Percentiles rank a stretch among this genome's conserved stretches.
Conservation (phyloP, 139 green algal species). For the Coelastrella sp. region DNA sequence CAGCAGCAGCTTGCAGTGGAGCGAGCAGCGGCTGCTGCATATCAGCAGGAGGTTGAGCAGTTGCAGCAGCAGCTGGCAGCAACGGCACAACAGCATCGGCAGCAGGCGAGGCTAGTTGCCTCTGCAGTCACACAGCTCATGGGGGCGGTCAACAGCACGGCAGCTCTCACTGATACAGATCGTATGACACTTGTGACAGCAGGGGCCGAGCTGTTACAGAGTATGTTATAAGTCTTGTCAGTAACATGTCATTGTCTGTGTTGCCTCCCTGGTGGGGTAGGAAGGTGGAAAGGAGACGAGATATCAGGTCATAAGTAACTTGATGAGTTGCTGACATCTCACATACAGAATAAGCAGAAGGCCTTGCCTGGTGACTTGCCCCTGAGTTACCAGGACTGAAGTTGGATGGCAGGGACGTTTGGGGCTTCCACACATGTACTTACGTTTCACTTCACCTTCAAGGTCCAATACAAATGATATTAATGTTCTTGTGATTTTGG, state of each 20-base stretch:
- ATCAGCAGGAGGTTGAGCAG: background rate
- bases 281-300: no score
- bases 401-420: no score
- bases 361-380: no score
- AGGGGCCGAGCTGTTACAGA: constrained; percentile 16
- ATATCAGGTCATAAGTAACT: no score
- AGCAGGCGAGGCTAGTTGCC: background rate
- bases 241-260: background rate
- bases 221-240: background rate
- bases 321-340: no score
- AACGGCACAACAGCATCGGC: background rate
- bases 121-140: background rate
- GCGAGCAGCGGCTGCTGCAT: background rate
- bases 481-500: no score
- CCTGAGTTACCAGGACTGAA: no score
- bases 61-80: background rate
- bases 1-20: background rate
- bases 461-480: no score
- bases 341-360: no score
- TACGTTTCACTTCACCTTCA: no score
- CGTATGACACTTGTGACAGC: background rate
- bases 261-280: no score
- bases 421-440: no score
- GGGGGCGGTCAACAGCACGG: background rate
- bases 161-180: background rate